Conservation (phyloP, 2,329 filamentous ascomycete genomes). For the Paecilomyces sp. region DNA sequence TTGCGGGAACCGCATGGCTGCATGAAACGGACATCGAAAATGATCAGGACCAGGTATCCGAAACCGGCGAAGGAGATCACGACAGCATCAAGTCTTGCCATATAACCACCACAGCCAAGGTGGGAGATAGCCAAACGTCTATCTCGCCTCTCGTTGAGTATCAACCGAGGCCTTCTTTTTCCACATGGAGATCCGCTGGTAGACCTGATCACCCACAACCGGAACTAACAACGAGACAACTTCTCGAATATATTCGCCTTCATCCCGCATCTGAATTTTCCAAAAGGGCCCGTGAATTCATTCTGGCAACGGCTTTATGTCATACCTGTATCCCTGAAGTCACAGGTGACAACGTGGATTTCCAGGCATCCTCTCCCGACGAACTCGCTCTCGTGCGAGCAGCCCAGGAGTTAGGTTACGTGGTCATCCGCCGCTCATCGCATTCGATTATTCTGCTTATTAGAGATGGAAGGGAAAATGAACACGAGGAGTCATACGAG, state of each 20-base stretch:
- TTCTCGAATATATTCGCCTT: conserved; percentile 64
- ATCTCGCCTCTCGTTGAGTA: neutral
- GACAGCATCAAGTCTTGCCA: conserved; percentile 34
- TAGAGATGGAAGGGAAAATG: neutral
- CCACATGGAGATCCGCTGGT: conserved; percentile 11
- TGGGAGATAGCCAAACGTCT: conserved; percentile 40
- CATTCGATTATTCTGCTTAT: conserved; percentile 52
- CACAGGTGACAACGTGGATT: conserved; percentile 58
- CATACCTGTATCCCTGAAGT: conserved; percentile 72
- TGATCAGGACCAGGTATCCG: conserved; percentile 18
- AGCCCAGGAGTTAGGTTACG: conserved; percentile 64
- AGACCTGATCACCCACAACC: conserved; percentile 54
- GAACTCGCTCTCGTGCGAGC: conserved; percentile 71
- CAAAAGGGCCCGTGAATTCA: conserved; percentile 54
- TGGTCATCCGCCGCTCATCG: conserved; percentile 62
- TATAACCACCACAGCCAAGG: neutral
- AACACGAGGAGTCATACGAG: conserved; percentile 55
- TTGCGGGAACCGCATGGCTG: conserved; percentile 67
- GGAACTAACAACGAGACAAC: conserved; percentile 59
- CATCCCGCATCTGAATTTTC: conserved; percentile 32
- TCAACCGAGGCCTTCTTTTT: neutral
- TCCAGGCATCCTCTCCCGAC: conserved; percentile 73
- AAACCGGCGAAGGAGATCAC: conserved; percentile 26
- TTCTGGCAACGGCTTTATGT: conserved; percentile 71
- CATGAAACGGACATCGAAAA: conserved; percentile 58